A percentile compares a stretch with the other conserved stretches of the same genome.
phyloP scores from a whole-genome alignment of 768 basidiomycete genomes.

The Tylopilus vinaceipallidus region DNA sequence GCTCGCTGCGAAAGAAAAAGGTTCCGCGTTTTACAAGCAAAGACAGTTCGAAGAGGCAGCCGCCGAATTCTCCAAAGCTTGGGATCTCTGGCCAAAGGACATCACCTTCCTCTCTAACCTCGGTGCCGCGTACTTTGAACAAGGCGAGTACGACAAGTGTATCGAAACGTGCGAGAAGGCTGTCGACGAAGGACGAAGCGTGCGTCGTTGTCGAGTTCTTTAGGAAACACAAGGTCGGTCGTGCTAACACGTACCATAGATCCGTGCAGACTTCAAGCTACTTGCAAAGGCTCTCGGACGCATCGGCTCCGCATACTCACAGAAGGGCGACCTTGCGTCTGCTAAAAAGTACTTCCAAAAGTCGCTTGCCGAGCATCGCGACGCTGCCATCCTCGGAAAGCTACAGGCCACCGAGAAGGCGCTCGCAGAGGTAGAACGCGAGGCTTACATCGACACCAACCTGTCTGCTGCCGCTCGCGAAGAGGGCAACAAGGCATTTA shows the following conservation, averaged over 20 bases:
- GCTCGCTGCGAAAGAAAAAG: conserved; percentile 74
- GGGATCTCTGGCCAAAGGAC: conserved; percentile 93
- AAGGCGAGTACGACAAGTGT: conserved; percentile 86
- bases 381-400: conserved; percentile 88
- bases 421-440: conserved; percentile 73
- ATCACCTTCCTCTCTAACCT: conserved; percentile 92
- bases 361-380: conserved; percentile 94
- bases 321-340: conserved; percentile 68
- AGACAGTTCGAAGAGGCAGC: conserved; percentile 78
- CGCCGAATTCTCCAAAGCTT: conserved; percentile 77
- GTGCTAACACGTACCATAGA: conserved; percentile 35
- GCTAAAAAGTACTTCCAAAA: conserved; percentile 94
- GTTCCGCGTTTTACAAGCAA: conserved; percentile 82
- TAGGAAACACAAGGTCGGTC: neutral
- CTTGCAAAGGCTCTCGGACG: conserved; percentile 94
- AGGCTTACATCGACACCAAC: conserved; percentile 85
- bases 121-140: conserved; percentile 88
- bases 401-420: conserved; percentile 79
- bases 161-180: conserved; percentile 94
- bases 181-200: conserved; percentile 89
- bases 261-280: conserved; percentile 93
- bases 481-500: conserved; percentile 91
- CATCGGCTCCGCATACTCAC: conserved; percentile 79
- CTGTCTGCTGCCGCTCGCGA: conserved; percentile 81
- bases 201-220: conserved; percentile 31